Percentiles rank a stretch among this genome's conserved stretches.
phyloP scores from a whole-genome alignment of 495 filamentous ascomycete genomes.

The Neurospora sp. region DNA sequence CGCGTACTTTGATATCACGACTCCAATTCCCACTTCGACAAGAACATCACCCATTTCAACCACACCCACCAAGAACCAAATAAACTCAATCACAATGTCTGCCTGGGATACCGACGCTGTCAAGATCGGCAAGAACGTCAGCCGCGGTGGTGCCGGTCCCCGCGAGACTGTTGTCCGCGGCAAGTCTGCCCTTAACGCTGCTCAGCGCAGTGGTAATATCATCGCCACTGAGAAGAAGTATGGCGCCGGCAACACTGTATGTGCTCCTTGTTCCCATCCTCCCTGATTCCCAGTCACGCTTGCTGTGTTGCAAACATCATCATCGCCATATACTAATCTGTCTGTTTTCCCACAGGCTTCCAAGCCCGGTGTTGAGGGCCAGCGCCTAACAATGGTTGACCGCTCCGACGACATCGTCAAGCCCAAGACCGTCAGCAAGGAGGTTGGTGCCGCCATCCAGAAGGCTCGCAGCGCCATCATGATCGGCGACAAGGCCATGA shows the following conservation, averaged over 20 bases:
- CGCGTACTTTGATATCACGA: background rate
- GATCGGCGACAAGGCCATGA: slow-evolving; percentile 61
- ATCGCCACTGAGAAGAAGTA: slow-evolving; percentile 92
- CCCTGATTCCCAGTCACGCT: background rate
- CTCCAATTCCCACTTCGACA: background rate
- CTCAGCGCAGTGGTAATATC: slow-evolving; percentile 64
- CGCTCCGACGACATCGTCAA: slow-evolving; percentile 96
- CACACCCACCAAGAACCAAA: slow-evolving; percentile 1
- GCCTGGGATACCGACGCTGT: slow-evolving; percentile 70
- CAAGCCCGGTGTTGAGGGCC: slow-evolving; percentile 64
- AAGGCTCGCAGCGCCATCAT: slow-evolving; percentile 57
- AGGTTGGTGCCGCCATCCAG: slow-evolving; percentile 75
- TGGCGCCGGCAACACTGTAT: slow-evolving; percentile 62
- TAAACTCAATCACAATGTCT: slow-evolving; percentile 36
- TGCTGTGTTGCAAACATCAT: background rate
- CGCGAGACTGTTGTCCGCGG: slow-evolving; percentile 85
- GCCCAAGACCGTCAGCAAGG: slow-evolving; percentile 74
- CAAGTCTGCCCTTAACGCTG: slow-evolving; percentile 81
- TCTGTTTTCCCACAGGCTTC: slow-evolving; percentile 32
- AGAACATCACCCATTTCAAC: background rate
- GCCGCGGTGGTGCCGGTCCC: slow-evolving; percentile 46
- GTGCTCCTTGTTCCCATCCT: slow-evolving; percentile 23
- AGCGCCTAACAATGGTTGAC: slow-evolving; percentile 96
- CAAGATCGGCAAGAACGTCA: slow-evolving; percentile 82
- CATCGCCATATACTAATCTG: background rate